Conservation (phyloP, 1,284 basidiomycete species). For the Mycena citricolor region DNA sequence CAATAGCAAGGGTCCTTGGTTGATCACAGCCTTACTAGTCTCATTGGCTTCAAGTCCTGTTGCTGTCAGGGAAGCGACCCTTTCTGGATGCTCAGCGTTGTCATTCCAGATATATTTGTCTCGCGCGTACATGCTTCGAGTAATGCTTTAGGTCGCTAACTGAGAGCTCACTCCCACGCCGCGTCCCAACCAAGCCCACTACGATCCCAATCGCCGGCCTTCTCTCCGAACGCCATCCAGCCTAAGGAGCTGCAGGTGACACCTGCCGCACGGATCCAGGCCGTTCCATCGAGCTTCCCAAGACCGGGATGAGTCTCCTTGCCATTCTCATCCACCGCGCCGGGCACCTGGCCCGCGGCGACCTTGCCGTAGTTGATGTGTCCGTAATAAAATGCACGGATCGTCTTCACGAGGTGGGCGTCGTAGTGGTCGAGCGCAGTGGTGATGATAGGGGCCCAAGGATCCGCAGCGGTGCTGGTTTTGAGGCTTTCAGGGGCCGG, state of each 20-base stretch:
- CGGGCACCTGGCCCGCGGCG: constrained; percentile 43
- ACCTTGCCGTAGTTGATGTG: constrained; percentile 48
- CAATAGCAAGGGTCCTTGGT: too few species aligned
- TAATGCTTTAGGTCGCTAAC: too few species aligned
- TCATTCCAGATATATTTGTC: too few species aligned
- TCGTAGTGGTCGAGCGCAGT: constrained; percentile 57
- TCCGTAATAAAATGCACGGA: constrained; percentile 56
- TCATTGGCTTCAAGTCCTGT: too few species aligned
- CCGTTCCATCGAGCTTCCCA: constrained; percentile 53
- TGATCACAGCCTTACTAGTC: too few species aligned
- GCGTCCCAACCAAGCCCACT: constrained; percentile 69
- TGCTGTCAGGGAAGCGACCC: too few species aligned
- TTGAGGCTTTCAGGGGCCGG: constrained; percentile 35
- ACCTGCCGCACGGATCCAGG: constrained; percentile 66
- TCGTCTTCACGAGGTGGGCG: constrained; percentile 59
- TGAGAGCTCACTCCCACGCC: constrained; percentile 68
- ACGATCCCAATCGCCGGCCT: constrained; percentile 54
- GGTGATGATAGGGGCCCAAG: constrained; percentile 60
- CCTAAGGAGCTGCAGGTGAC: constrained; percentile 60
- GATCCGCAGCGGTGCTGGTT: constrained; percentile 42
- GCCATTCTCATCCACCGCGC: constrained; percentile 35
- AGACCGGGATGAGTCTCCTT: constrained; percentile 46
- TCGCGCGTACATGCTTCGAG: too few species aligned
- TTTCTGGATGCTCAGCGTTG: too few species aligned
- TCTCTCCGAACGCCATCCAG: constrained; percentile 58